Evolutionary conservation across 2,329 filamentous ascomycete genomes (phyloP), one percentile per base, ranked within the genome.

Genomic region (Ascocoryne sarcoides): DNA sequence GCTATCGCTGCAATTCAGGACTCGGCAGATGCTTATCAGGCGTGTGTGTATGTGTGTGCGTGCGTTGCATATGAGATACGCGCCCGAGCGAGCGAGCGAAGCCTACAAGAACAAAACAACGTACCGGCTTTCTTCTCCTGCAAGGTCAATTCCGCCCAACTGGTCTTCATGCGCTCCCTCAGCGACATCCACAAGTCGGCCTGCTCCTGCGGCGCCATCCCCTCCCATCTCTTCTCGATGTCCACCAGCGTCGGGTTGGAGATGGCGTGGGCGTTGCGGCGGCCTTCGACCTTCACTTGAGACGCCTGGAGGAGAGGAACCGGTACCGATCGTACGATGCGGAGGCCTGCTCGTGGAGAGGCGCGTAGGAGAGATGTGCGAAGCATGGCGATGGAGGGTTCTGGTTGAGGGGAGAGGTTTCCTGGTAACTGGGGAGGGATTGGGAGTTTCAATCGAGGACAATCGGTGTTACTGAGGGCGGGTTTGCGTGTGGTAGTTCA

Each of bases 191-290:
- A 98, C 59, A 98, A 74, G 64, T 98, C 92, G 55, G 92, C 92
- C 79, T 98, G 92, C 78, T 98, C 92, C 75, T 95, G 88, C 51
- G 92, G 87, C 45, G 90, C 89, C 85, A 96, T 89, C 50, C 73
- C 78, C 74, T 98, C 92, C 92, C 92, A 98, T 73, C 92, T 78
- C 82, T 95, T 95, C 81, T 98, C 92, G 62, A 98, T 96, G 70
- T 94, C 88, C 68, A 87, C 85, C 61, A 98, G 79, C 44, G 87
- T 95, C 56, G 93, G 92, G 74, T 95, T 96, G 62, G 89, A 93
- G 69, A 98, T 93, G 64, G 90, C 89, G 66, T 95, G 88, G 56
- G 84, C 84, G 31, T 46, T 46, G 48, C 45, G 41, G n/a, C n/a
- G n/a, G n/a, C n/a, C 37, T 30, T 36, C n/a, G n/a, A n/a, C n/a